Evolutionary conservation across 495 filamentous ascomycete species (phyloP), one percentile per base, ranked within the genome.

Genomic region (Penicillium alfredii): DNA sequence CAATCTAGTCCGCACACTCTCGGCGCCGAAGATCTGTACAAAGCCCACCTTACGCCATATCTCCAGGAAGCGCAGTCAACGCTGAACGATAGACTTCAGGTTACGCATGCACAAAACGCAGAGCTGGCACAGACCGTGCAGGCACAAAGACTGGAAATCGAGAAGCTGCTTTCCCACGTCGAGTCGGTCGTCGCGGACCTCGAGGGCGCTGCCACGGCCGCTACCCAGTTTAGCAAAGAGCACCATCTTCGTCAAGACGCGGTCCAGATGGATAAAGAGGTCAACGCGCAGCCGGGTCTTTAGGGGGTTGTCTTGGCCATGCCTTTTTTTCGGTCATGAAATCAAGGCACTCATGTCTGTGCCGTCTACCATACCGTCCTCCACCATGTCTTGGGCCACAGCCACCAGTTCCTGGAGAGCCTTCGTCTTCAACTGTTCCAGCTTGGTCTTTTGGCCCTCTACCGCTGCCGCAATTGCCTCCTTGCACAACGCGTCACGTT

Each of bases 121-220:
- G 64, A 60, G 14, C 61, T 94, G 2, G 72, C 81, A 30, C 65
- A 69, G 33, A 72, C 71, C 13, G 69, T 93, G 3, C 65, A 73
- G 42, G 65, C 57, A 15, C 88, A 94, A 66, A 66, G 84, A 22
- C 59, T 67, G 26, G 86, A 94, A 57, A 86, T 94, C 38, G 80
- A 85, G 47, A 65, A 50, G 5, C 53, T 94, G 33, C 52, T 92
- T 22, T 63, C 51, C 4, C 66, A 71, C 8, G 66, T 92, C 15
- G 86, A 88, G 55, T 64, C 61, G 15, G 72, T 81, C 16, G 70
- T 90, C 28, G 60, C 65, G 14, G 86, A 92, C 61, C 52, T 93
- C 42, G 81, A 84, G 48, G 77, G 68, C 8, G 78, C 80, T 21
- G 78, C 73, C 24, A 57, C 62, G 30, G 65, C 69, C 11, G 63